Conservation (phyloP, 2,329 filamentous ascomycete species). For the Pleomassaria siparia region DNA sequence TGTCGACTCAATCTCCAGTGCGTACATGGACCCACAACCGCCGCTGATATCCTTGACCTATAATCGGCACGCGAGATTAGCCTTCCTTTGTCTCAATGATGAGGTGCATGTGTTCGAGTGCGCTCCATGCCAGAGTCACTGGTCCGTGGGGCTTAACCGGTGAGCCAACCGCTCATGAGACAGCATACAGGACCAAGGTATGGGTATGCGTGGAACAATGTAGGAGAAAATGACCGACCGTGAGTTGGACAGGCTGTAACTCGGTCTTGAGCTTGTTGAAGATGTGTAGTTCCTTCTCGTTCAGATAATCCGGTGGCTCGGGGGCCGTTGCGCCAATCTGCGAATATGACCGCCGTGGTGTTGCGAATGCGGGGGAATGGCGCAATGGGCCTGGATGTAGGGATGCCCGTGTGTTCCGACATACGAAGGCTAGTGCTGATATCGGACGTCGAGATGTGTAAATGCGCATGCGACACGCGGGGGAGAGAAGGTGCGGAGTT, state of each 20-base stretch:
- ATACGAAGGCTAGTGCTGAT: neutral
- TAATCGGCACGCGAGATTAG: slow-evolving; percentile 18
- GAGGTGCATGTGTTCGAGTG: neutral
- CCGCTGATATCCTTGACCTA: slow-evolving; percentile 79
- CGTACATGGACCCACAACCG: slow-evolving; percentile 86
- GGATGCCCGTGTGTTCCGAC: slow-evolving; percentile 6
- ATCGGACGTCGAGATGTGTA: slow-evolving; percentile 11
- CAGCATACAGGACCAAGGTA: too few relatives aligned
- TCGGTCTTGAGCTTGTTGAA: slow-evolving; percentile 50
- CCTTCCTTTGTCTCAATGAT: slow-evolving; percentile 1
- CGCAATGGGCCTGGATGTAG: slow-evolving; percentile 3
- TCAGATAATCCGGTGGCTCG: slow-evolving; percentile 51
- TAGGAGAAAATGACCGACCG: slow-evolving; percentile 35
- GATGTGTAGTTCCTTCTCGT: slow-evolving; percentile 49
- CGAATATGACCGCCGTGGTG: slow-evolving; percentile 25
- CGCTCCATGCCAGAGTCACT: neutral
- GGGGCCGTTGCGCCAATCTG: slow-evolving; percentile 15
- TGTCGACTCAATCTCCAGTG: slow-evolving; percentile 72
- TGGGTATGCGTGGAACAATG: too few relatives aligned
- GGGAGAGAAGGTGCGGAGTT: slow-evolving; percentile 23
- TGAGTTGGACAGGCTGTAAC: slow-evolving; percentile 47
- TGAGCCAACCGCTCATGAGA: neutral
- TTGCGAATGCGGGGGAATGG: slow-evolving; percentile 7
- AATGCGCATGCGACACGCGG: slow-evolving; percentile 10
- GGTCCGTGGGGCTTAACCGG: slow-evolving; percentile 1